phyloP scores from a whole-genome alignment of 148 eudicot species.

The Chenopodium quinoa region DNA sequence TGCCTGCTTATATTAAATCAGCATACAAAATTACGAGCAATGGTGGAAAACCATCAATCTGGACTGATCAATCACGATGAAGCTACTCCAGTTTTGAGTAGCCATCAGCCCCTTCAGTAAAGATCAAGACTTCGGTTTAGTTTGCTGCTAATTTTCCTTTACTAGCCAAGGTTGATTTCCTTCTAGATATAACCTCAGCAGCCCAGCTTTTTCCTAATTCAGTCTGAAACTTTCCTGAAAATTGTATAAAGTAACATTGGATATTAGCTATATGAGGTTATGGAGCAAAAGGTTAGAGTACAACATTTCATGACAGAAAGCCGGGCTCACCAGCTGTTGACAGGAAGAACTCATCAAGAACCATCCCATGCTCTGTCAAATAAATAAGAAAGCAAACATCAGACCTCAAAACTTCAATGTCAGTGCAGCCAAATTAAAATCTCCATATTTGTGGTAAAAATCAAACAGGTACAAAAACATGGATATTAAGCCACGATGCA shows the following conservation, averaged over 20 bases:
- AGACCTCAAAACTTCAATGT: neutral
- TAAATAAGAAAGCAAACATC: neutral
- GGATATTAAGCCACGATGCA: neutral
- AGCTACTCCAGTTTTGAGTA: slow-evolving; percentile 1
- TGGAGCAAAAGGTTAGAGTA: neutral
- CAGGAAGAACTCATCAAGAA: slow-evolving; percentile 86
- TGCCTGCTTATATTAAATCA: neutral
- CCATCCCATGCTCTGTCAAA: slow-evolving; percentile 75
- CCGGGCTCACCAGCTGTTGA: slow-evolving; percentile 73
- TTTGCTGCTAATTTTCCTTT: slow-evolving; percentile 20
- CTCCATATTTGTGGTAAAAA: neutral
- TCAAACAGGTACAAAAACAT: neutral
- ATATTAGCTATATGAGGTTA: neutral
- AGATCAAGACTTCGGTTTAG: slow-evolving; percentile 3
- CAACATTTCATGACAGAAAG: neutral
- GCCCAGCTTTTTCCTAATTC: slow-evolving; percentile 87
- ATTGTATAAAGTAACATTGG: neutral
- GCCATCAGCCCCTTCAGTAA: slow-evolving; percentile 11
- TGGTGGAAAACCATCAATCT: neutral
- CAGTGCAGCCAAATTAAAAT: slow-evolving; percentile 1
- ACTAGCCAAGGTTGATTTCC: slow-evolving; percentile 28
- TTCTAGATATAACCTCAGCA: slow-evolving; percentile 62
- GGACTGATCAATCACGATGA: neutral
- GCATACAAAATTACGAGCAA: neutral
- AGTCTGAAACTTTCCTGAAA: slow-evolving; percentile 85